A percentile compares a stretch with the other conserved stretches of the same genome.
These are phyloP conservation scores for Gossypium sturtianum DNA, from an alignment of 345 rosid species.

Conservation along the genomic window DNA sequence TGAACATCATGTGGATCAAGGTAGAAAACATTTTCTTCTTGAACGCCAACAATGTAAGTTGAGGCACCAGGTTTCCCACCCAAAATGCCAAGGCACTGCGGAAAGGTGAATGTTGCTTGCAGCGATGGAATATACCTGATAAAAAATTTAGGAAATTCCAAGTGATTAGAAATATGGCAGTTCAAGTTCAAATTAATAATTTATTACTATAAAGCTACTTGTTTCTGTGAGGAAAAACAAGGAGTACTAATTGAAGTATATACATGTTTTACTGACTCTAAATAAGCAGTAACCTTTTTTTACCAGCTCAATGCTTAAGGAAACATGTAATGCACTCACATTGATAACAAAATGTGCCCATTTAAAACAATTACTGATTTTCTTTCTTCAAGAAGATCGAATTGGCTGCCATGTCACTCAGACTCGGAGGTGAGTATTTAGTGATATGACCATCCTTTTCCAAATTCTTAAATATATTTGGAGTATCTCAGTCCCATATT, in stretches of 20 bases:
- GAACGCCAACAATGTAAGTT: constrained; percentile 84
- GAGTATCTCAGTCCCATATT: background rate
- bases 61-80: constrained; percentile 96
- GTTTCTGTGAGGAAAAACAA: constrained; percentile 3
- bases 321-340: background rate
- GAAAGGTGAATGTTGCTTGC: constrained; percentile 66
- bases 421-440: background rate
- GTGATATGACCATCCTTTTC: background rate
- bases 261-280: background rate
- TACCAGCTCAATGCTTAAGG: background rate
- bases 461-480: background rate
- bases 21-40: constrained; percentile 70
- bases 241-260: background rate
- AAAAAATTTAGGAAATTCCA: constrained; percentile 11
- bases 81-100: constrained; percentile 87
- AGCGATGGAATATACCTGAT: constrained; percentile 79
- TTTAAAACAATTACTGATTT: background rate
- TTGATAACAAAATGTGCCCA: background rate
- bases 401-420: background rate
- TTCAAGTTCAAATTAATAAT: background rate
- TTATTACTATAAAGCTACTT: background rate
- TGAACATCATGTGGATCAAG: constrained; percentile 94
- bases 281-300: background rate
- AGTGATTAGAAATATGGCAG: background rate
- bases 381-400: background rate